Evolutionary conservation across 495 filamentous ascomycete genomes (phyloP), one percentile per base, ranked within the genome.

Genomic region (Aspergillus cavernicola): DNA sequence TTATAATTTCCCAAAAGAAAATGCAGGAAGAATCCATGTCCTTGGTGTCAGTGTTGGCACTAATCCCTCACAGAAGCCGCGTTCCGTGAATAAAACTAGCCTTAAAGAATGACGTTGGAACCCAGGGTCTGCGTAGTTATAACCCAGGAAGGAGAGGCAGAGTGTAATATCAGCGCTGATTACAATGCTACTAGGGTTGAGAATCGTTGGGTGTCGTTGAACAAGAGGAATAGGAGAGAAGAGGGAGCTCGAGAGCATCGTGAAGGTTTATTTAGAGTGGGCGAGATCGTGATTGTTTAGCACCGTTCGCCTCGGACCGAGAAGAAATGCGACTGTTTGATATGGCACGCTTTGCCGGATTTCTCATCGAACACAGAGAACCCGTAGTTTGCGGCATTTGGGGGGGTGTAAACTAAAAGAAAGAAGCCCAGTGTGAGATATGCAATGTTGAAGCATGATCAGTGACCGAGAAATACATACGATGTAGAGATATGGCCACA

Each of bases 401-500:
- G 91, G 37, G 92, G 92, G 1, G 90, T 95, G 63, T 96, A 96
- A 38, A 96, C 86, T 89, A 56, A 7, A 26, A 28, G 6, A 26
- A 37, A 31, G 22, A 37, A 36, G 29, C 26, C 47, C 20, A 52
- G 53, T 22, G 46, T 36, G 32, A 16, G 41, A 54, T 29, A 28
- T 11, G 1, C 29, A 50, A 7, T 33, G 20, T 10, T 38, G 19
- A 19, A 43, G 18, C 6, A 9, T 43, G 23, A 38, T 44, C 48
- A 13, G n/a, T n/a, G 15, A 41, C 7, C 9, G n/a, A n/a, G 10
- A 2, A n/a, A 24, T 31, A 80, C 86, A 64, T 78, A 88, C 86
- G 67, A 71, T 97, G 92, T 38, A 97, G 72, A 29, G 90, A 93
- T 48, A 96, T 84, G 53, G 92, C 92, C 58, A 84, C 81, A 53